These are phyloP conservation scores for Nelumbo lutea DNA, from an alignment of 164 flowering plant genomes.

Conservation along the genomic window DNA sequence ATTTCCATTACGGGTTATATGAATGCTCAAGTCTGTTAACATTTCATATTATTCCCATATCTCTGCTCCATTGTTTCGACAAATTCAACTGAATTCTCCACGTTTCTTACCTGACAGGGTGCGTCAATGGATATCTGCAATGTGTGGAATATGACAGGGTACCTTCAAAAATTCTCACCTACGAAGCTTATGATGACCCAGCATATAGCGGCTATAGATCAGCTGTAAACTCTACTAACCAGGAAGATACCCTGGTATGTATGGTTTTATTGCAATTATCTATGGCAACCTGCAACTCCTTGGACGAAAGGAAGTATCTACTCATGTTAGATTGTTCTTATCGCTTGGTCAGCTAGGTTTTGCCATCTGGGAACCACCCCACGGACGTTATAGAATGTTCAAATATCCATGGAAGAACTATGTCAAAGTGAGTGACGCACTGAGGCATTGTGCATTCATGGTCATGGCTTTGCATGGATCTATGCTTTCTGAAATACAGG, in stretches of 20 bases:
- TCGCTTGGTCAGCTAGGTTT: constrained; percentile 49
- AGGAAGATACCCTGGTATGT: constrained; percentile 65
- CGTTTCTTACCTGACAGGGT: constrained; percentile 34
- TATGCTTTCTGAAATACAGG: constrained; percentile 95
- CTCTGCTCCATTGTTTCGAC: background rate
- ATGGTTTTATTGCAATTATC: background rate
- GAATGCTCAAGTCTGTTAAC: background rate
- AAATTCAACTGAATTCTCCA: background rate
- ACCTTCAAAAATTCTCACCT: constrained; percentile 74
- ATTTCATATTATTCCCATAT: no score
- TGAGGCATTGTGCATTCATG: constrained; percentile 88
- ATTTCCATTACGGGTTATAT: background rate
- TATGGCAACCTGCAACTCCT: background rate
- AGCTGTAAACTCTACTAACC: constrained; percentile 69
- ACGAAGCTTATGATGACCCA: constrained; percentile 79
- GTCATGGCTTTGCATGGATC: constrained; percentile 98
- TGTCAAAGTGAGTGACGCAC: constrained; percentile 68
- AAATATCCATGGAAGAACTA: constrained; percentile 81
- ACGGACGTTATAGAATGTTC: constrained; percentile 65
- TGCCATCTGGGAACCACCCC: constrained; percentile 95
- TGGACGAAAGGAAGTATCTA: background rate
- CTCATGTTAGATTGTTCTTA: background rate
- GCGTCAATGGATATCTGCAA: constrained; percentile 63
- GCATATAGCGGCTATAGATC: constrained; percentile 73
- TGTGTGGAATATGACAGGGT: constrained; percentile 71